These are phyloP conservation scores for Umbilicus rupestris DNA, from an alignment of 164 flowering plant species.

Conservation along the genomic window DNA sequence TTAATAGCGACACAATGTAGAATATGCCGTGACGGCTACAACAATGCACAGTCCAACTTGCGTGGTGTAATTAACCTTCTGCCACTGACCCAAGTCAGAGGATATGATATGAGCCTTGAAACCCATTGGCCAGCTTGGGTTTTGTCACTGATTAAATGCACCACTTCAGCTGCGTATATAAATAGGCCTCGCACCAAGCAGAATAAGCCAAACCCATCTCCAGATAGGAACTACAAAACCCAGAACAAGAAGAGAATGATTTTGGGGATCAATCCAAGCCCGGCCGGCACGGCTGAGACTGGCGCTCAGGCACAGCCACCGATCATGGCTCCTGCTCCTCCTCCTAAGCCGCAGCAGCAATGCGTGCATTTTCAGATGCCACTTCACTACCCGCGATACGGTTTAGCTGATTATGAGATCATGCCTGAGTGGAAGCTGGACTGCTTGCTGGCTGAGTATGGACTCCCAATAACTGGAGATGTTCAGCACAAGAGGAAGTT, in stretches of 20 bases:
- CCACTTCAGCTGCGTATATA: not conserved
- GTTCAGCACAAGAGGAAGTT: slow-evolving; percentile 28
- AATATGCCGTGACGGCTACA: slow-evolving; percentile 5
- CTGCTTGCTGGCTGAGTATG: slow-evolving; percentile 21
- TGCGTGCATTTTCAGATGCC: slow-evolving; percentile 26
- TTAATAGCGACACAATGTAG: not conserved
- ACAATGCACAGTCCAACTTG: not conserved
- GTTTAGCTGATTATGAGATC: slow-evolving; percentile 21
- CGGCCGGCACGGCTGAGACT: not conserved
- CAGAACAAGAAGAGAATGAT: not conserved
- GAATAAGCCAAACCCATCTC: not conserved
- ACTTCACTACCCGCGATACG: slow-evolving; percentile 28
- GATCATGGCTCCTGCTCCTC: not conserved
- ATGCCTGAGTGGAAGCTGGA: slow-evolving; percentile 37
- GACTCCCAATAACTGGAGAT: slow-evolving; percentile 23
- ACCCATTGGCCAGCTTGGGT: not conserved
- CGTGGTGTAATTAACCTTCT: not conserved
- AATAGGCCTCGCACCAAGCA: not conserved
- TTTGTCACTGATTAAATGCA: slow-evolving; percentile 1
- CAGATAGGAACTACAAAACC: not conserved
- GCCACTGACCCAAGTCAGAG: slow-evolving; percentile 1
- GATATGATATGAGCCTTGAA: not conserved
- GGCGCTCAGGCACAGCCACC: not conserved
- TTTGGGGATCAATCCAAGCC: not conserved
- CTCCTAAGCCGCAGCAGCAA: slow-evolving; percentile 5